Base-by-base conservation (phyloP, 495 filamentous ascomycete genomes). In the Ascodesmis nigricans region DNA sequence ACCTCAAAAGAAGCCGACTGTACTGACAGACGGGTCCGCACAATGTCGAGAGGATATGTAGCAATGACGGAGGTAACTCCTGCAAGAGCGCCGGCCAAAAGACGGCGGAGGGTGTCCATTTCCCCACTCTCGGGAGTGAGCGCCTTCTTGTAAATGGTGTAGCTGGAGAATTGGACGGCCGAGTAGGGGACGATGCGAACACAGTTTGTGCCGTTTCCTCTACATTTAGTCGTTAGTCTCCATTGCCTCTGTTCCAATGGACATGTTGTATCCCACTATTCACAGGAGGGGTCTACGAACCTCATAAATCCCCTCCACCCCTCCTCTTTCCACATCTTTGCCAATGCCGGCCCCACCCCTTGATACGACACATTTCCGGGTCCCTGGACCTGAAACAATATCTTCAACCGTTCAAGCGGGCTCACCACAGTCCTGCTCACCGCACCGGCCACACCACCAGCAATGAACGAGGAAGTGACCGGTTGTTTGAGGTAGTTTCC, bases 151-250 rank as follows among this genome's bases (percentile, higher is more conserved):
- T 95, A 97, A 42, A 95, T 74, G 50, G 84, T 93, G 55, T 95
- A 97, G 49, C 79, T 84, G 25, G 83, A 79, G 58, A 97, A 97
- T 53, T 97, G 87, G 15, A 97, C 87, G 1, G 87, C 87, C 25
- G 82, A 92, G 55, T 97, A 97, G 8, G 87, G 87, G 25, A 97
- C 78, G 35, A 97, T 97, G 31, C 87, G 77, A 47, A 95, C 81
- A 58, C 87, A 97, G 56, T 97, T 97, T 28, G 82, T 91, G 35
- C 87, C 87, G 52, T 97, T 97, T 19, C 87, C 87, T 42, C 81
- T 51, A 31, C 16, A 32, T 23, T 21, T 16, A 8, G 14, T 15
- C 28, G 6, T 31, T 6, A 31, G 6, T 31, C 29, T 9, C 29
- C n/a, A n/a, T n/a, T n/a, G n/a, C n/a, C n/a, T n/a, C n/a, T n/a